Evolutionary conservation across 2,329 filamentous ascomycete genomes (phyloP).

Genomic region (Sordariomycetes sp.): DNA sequence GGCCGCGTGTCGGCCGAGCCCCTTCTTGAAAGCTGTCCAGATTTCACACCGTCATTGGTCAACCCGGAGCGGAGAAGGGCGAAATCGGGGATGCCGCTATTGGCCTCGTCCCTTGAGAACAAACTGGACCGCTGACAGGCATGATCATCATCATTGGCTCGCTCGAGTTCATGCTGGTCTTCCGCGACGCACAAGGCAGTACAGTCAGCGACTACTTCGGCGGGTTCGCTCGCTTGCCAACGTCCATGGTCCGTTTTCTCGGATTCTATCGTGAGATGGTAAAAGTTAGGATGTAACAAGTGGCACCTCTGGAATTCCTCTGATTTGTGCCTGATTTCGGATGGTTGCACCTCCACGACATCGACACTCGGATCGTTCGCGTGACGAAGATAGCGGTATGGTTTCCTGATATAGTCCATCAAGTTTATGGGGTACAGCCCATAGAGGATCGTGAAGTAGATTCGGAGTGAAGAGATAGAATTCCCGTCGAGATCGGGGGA

Average conservation of each 20-base stretch:
- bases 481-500: slow-evolving; percentile 49
- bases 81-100: slow-evolving; percentile 19
- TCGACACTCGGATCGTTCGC: slow-evolving; percentile 57
- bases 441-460: slow-evolving; percentile 73
- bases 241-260: slow-evolving; percentile 64
- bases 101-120: slow-evolving; percentile 13
- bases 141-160: slow-evolving; percentile 11
- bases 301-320: slow-evolving; percentile 63
- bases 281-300: slow-evolving; percentile 74
- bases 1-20: slow-evolving; percentile 28
- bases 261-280: slow-evolving; percentile 63
- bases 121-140: slow-evolving; percentile 9
- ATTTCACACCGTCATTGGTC: slow-evolving; percentile 9
- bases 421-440: slow-evolving; percentile 78
- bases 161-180: neutral
- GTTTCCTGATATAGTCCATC: slow-evolving; percentile 75
- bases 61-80: slow-evolving; percentile 17
- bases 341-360: slow-evolving; percentile 65
- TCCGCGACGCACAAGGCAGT: slow-evolving; percentile 46
- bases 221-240: slow-evolving; percentile 68
- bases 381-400: slow-evolving; percentile 63
- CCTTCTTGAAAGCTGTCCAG: slow-evolving; percentile 33
- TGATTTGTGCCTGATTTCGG: slow-evolving; percentile 62
- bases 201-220: slow-evolving; percentile 69
- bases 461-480: slow-evolving; percentile 51